Evolutionary conservation across 352 stramenopile genomes (phyloP), one percentile per base, ranked within the genome.

Genomic region (Phytophthora megakarya): DNA sequence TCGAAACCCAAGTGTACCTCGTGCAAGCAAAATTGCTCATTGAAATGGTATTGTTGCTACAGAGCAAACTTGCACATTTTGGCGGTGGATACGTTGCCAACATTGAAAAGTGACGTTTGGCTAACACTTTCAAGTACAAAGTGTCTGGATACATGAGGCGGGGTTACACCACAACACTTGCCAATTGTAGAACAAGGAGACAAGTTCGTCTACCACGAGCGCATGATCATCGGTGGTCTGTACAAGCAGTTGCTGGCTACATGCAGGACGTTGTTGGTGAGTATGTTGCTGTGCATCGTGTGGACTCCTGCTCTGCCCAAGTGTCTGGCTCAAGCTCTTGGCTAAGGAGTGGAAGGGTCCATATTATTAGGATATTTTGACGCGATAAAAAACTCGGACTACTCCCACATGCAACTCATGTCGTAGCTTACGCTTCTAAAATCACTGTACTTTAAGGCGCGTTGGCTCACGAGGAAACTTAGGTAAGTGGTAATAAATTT

Each of bases 341-440:
- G 92, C 19, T 40, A 95, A 57, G 93, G 92, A 13, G 86, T 73
- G 19, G 78, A 93, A 37, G 63, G 90, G 46, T 48, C 76, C 16
- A 96, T 97, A 87, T 63, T 81, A 26, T 73, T 91, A 11, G 92
- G 89, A 33, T 89, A 83, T 51, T 84, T 96, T n/a, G 68, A 80
- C 46, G 62, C 90, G 2, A 70, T n/a, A n/a, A n/a, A n/a, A n/a
- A n/a, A n/a, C n/a, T n/a, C n/a, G n/a, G n/a, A n/a, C n/a, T n/a
- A n/a, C n/a, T n/a, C n/a, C n/a, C n/a, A n/a, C n/a, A n/a, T n/a
- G n/a, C n/a, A n/a, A n/a, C n/a, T n/a, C n/a, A n/a, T n/a, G n/a
- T n/a, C n/a, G n/a, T n/a, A n/a, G n/a, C n/a, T n/a, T n/a, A n/a
- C n/a, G n/a, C n/a, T n/a, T n/a, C n/a, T n/a, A n/a, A n/a, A n/a